Evolutionary conservation across 768 basidiomycete species (phyloP).

Genomic region (Mycena amicta): DNA sequence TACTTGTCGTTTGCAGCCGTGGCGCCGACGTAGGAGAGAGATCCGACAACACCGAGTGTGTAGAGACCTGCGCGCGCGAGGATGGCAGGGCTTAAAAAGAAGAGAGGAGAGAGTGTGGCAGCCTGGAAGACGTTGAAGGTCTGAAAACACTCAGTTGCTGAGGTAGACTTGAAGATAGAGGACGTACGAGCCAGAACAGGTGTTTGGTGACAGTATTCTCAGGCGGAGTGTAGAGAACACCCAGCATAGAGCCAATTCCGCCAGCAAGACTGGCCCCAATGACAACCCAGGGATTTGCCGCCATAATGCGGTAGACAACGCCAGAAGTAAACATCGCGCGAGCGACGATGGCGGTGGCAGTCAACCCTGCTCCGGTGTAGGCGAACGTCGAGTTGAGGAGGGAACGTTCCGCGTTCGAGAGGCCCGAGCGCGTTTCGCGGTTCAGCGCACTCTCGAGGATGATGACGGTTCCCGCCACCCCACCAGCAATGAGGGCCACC

Average conservation of each 20-base stretch:
- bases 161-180: neutral
- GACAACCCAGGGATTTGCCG: constrained; percentile 85
- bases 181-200: constrained; percentile 73
- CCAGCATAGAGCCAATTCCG: constrained; percentile 85
- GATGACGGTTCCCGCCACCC: constrained; percentile 72
- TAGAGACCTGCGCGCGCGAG: constrained; percentile 87
- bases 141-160: constrained; percentile 33
- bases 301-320: constrained; percentile 72
- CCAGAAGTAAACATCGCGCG: constrained; percentile 75
- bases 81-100: constrained; percentile 84
- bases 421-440: constrained; percentile 72
- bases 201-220: constrained; percentile 79
- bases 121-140: constrained; percentile 88
- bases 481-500: constrained; percentile 37
- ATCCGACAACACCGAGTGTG: constrained; percentile 83
- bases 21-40: constrained; percentile 84
- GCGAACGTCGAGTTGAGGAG: constrained; percentile 79
- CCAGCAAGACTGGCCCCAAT: constrained; percentile 80
- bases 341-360: constrained; percentile 76
- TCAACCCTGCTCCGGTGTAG: constrained; percentile 82
- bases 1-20: constrained; percentile 87
- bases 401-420: constrained; percentile 62
- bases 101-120: constrained; percentile 84
- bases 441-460: constrained; percentile 69
- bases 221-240: constrained; percentile 75